Percentiles rank a stretch among this genome's conserved stretches.
Evolutionary conservation across 768 basidiomycete genomes (phyloP).

Genomic region (Trametes cubensis): DNA sequence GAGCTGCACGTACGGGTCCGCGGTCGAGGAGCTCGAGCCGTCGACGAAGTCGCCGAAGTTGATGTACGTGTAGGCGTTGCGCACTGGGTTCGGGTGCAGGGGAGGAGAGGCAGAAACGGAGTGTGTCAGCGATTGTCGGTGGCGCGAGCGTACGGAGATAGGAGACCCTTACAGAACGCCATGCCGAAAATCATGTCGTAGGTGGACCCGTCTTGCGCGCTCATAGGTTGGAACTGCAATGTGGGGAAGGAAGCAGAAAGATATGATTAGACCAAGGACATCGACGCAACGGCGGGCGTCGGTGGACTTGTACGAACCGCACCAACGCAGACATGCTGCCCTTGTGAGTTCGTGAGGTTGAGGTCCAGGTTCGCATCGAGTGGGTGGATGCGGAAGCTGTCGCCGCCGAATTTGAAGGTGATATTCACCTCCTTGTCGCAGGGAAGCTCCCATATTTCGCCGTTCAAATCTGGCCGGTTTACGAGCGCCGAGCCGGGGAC

Average conservation of each 20-base stretch:
- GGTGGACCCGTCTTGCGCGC: constrained; percentile 48
- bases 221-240: constrained; percentile 69
- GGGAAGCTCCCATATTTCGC: constrained; percentile 61
- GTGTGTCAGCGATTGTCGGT: neutral
- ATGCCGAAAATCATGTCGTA: constrained; percentile 76
- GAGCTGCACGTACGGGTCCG: constrained; percentile 63
- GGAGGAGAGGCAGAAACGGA: neutral
- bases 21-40: constrained; percentile 38
- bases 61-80: constrained; percentile 65
- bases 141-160: neutral
- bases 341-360: constrained; percentile 30
- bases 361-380: constrained; percentile 51
- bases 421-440: constrained; percentile 66
- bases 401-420: constrained; percentile 63
- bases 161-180: constrained; percentile 59
- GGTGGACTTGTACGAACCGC: constrained; percentile 42
- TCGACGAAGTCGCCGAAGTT: constrained; percentile 66
- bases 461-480: constrained; percentile 39
- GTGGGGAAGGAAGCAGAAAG: neutral
- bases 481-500: constrained; percentile 55
- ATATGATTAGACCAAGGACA: neutral
- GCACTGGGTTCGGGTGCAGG: constrained; percentile 45
- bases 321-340: constrained; percentile 41
- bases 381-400: constrained; percentile 63
- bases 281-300: constrained; percentile 18